phyloP scores from a whole-genome alignment of 164 flowering plant genomes.

The Vitis riparia region DNA sequence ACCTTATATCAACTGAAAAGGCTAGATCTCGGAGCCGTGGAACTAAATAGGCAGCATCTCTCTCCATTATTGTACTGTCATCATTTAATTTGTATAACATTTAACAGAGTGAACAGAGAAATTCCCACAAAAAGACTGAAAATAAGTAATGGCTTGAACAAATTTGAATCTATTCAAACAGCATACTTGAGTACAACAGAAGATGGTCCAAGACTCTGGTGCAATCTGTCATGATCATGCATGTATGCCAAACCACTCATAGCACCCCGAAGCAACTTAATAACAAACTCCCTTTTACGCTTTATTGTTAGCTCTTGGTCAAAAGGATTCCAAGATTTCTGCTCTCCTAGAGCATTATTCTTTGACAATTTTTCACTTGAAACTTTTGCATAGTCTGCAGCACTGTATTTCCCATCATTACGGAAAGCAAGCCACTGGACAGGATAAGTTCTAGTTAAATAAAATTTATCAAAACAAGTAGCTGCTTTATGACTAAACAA shows the following conservation, averaged over 20 bases:
- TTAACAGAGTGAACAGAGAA: background rate
- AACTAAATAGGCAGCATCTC: conserved; percentile 68
- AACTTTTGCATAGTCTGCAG: conserved; percentile 84
- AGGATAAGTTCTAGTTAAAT: conserved; percentile 11
- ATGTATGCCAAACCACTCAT: conserved; percentile 78
- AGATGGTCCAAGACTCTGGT: conserved; percentile 97
- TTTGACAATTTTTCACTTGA: conserved; percentile 60
- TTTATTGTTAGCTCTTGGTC: conserved; percentile 49
- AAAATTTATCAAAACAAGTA: background rate
- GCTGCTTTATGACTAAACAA: background rate
- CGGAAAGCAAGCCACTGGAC: conserved; percentile 96
- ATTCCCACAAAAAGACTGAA: background rate
- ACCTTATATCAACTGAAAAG: conserved; percentile 94
- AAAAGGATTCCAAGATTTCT: conserved; percentile 64
- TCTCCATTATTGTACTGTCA: conserved; percentile 77
- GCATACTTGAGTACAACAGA: conserved; percentile 88
- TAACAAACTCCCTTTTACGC: conserved; percentile 61
- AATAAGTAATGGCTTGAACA: background rate
- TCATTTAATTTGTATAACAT: conserved; percentile 2
- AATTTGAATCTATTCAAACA: conserved; percentile 6
- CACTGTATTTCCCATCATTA: conserved; percentile 78
- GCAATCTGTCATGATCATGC: conserved; percentile 85
- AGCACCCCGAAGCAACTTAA: conserved; percentile 66
- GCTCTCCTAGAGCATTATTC: conserved; percentile 27
- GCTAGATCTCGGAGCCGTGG: conserved; percentile 91